Percentiles rank a stretch among this genome's conserved stretches.
These are phyloP conservation scores for Mycena maculata DNA, from an alignment of 768 basidiomycete species.

Conservation along the genomic window DNA sequence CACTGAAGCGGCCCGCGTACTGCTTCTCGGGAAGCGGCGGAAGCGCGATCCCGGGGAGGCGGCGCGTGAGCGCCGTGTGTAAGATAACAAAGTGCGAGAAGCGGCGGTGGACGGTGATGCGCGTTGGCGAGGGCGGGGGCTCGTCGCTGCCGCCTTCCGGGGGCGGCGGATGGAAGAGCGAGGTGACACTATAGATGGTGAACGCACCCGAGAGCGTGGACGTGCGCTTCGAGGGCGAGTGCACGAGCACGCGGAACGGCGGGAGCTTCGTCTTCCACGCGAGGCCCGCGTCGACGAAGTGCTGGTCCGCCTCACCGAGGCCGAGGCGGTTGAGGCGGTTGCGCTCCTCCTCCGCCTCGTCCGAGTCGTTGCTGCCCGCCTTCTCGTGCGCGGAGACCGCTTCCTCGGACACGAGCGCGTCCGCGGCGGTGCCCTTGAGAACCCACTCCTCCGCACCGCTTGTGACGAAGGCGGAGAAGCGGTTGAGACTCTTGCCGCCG, in stretches of 20 bases:
- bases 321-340: slow-evolving; percentile 54
- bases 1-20: slow-evolving; percentile 82
- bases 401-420: slow-evolving; percentile 37
- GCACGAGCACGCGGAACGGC: slow-evolving; percentile 78
- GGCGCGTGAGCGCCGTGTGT: slow-evolving; percentile 73
- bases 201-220: slow-evolving; percentile 77
- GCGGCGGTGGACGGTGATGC: slow-evolving; percentile 82
- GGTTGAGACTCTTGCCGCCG: slow-evolving; percentile 81
- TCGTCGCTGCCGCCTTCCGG: slow-evolving; percentile 31
- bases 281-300: slow-evolving; percentile 78
- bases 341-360: slow-evolving; percentile 57
- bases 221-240: slow-evolving; percentile 82
- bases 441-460: slow-evolving; percentile 89
- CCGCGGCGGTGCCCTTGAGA: slow-evolving; percentile 68
- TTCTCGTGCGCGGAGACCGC: slow-evolving; percentile 27
- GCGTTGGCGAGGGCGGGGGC: slow-evolving; percentile 52
- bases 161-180: slow-evolving; percentile 63
- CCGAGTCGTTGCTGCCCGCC: slow-evolving; percentile 38
- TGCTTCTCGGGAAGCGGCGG: slow-evolving; percentile 90
- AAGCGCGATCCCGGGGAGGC: slow-evolving; percentile 80
- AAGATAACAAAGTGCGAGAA: slow-evolving; percentile 89
- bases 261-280: slow-evolving; percentile 82
- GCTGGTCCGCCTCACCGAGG: slow-evolving; percentile 69
- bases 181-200: slow-evolving; percentile 81
- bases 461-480: slow-evolving; percentile 89